phyloP scores from a whole-genome alignment of 1,284 basidiomycete genomes.

The Irpex sp. region DNA sequence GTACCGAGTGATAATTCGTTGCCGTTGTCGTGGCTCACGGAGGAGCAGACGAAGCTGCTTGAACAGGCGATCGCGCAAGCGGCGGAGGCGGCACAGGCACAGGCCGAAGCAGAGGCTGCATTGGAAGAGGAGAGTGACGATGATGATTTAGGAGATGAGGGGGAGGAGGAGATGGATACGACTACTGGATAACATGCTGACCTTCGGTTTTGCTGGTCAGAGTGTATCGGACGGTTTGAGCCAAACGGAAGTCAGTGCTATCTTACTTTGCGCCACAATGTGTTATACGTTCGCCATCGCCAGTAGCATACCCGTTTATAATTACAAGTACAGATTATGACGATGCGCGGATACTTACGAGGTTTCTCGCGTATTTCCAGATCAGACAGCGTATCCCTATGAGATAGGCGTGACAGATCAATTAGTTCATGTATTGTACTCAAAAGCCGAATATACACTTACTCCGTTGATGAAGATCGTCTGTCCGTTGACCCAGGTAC shows the following conservation, averaged over 20 bases:
- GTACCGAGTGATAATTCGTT: conserved; percentile 28
- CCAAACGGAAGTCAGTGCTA: too few relatives aligned
- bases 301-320: too few relatives aligned
- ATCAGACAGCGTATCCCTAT: neutral
- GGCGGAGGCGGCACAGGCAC: conserved; percentile 65
- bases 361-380: too few relatives aligned
- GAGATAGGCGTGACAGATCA: neutral
- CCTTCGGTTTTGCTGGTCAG: neutral
- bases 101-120: conserved; percentile 70
- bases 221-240: neutral
- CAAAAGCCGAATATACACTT: conserved; percentile 9
- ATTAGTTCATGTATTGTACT: neutral
- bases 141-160: neutral
- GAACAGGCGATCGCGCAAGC: conserved; percentile 70
- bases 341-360: too few relatives aligned
- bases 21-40: conserved; percentile 63
- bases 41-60: conserved; percentile 61
- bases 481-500: conserved; percentile 51
- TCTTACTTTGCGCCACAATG: too few relatives aligned
- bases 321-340: too few relatives aligned
- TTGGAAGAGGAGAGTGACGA: conserved; percentile 49
- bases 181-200: neutral
- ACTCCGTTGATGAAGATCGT: conserved; percentile 51
- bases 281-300: too few relatives aligned
- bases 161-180: neutral